phyloP scores from a whole-genome alignment of 2,329 filamentous ascomycete species.

The Colletotrichum sp. region DNA sequence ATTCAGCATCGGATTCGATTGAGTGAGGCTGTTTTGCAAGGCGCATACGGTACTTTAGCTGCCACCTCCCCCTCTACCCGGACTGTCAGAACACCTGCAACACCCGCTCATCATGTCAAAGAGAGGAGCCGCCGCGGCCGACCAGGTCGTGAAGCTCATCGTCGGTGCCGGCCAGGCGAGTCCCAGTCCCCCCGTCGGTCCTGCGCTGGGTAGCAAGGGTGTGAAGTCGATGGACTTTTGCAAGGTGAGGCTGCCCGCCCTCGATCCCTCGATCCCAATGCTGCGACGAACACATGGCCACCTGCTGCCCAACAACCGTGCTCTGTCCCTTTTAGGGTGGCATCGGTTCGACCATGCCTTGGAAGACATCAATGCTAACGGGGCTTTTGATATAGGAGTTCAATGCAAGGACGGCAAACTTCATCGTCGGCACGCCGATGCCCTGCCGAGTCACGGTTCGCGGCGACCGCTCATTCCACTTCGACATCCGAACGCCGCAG shows the following conservation, averaged over 20 bases:
- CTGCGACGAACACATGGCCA: constrained; percentile 7
- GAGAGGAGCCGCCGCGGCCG: constrained; percentile 44
- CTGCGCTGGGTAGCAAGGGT: constrained; percentile 94
- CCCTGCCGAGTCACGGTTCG: constrained; percentile 91
- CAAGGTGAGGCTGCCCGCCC: constrained; percentile 67
- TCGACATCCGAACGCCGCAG: constrained; percentile 93
- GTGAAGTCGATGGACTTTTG: constrained; percentile 99
- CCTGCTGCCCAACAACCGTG: constrained; percentile 10
- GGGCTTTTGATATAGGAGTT: constrained; percentile 72
- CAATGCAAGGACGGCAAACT: constrained; percentile 91
- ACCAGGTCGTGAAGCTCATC: constrained; percentile 94
- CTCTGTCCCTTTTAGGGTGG: not conserved
- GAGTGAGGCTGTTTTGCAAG: not conserved
- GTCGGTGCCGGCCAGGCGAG: constrained; percentile 95
- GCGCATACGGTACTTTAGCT: not conserved
- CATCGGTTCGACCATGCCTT: not conserved
- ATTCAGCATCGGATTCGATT: not conserved
- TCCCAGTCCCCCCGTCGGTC: constrained; percentile 94
- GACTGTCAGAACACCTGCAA: constrained; percentile 19
- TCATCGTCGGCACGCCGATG: constrained; percentile 81
- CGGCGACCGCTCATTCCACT: constrained; percentile 90
- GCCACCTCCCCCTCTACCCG: not conserved
- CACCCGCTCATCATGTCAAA: constrained; percentile 55
- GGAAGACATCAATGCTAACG: constrained; percentile 21
- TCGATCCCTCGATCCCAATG: not conserved